Base-by-base conservation (phyloP, 805 yeast genomes). In the Blastobotrys mokoenaii region DNA sequence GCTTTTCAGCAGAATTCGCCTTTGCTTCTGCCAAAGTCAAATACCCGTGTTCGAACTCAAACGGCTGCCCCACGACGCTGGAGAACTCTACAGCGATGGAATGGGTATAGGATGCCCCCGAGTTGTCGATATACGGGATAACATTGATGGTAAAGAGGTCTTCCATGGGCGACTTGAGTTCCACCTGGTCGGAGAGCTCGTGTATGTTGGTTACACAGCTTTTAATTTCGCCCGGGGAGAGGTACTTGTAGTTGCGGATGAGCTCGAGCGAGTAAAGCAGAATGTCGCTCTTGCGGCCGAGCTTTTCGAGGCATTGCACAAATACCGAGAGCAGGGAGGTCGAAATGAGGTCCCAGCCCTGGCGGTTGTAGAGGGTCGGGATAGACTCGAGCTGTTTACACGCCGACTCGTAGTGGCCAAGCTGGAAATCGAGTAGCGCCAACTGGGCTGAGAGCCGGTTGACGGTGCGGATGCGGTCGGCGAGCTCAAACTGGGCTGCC, bases 331-430 rank as follows among this genome's bases (percentile, higher is more conserved):
- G 68, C 14, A 90, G 63, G n/a, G 73, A 64, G 4, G 77, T 71
- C 1, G 94, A 84, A 57, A 87, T 76, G 38, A 67, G 62, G 42
- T 74, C 74, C 97, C 97, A 89, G 1, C 88, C 86, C 40, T 80
- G 76, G 15, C 71, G 63, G 6, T 74, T 71, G 56, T 84, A 88
- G 45, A 77, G 77, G 33, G 75, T 77, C 40, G 84, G 85, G 2
- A 93, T 79, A 7, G 79, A 76, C 33, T 77, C 76, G 10, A 90
- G 66, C 2, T 84, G 76, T 3, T 73, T 66, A 12, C 79, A 73
- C 1, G 96, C 82, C 38, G 74, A 72, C 32, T 71, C 70, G 53
- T 76, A 82, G 30, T 83, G 71, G 2, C 72, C 64, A 27, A 69
- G 65, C 51, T 76, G 77, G 58, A 76, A 80, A 48, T 82, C 79